Conservation (phyloP, 1,284 basidiomycete genomes). For the Sphaerobolus stellatus region DNA sequence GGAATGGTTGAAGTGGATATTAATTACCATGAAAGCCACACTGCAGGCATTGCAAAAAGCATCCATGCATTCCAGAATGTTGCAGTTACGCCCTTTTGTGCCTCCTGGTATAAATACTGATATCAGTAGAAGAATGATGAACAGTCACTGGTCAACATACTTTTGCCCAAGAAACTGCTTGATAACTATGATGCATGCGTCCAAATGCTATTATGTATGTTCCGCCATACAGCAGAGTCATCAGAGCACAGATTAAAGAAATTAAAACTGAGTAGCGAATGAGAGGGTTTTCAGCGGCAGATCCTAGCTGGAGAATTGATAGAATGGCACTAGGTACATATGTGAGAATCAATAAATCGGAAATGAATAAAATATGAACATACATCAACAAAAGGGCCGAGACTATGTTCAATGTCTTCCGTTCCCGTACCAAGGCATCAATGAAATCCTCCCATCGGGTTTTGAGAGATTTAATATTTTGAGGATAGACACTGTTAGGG, state of each 20-base stretch:
- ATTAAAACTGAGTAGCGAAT: conserved; percentile 65
- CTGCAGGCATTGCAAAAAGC: conserved; percentile 65
- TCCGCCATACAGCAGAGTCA: conserved; percentile 74
- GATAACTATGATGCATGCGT: conserved; percentile 76
- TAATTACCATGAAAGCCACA: conserved; percentile 71
- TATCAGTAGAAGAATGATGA: background rate
- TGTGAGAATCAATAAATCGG: background rate
- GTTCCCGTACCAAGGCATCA: conserved; percentile 66
- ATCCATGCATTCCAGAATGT: conserved; percentile 84
- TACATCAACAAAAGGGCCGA: conserved; percentile 70
- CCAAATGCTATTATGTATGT: conserved; percentile 75
- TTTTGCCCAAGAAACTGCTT: conserved; percentile 75
- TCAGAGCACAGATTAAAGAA: conserved; percentile 66
- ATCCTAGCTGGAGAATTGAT: conserved; percentile 67
- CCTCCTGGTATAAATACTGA: conserved; percentile 48
- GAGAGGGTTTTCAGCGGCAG: conserved; percentile 60
- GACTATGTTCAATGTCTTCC: conserved; percentile 77
- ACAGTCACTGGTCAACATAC: conserved; percentile 34
- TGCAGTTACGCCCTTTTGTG: conserved; percentile 58
- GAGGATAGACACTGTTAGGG: conserved; percentile 46
- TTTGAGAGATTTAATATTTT: conserved; percentile 64
- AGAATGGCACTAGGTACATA: conserved; percentile 66
- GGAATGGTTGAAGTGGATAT: conserved; percentile 45
- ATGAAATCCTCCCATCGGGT: conserved; percentile 71
- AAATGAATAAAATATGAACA: conserved; percentile 32